Conservation (phyloP, 2,329 filamentous ascomycete genomes). For the Oidium heveae region DNA sequence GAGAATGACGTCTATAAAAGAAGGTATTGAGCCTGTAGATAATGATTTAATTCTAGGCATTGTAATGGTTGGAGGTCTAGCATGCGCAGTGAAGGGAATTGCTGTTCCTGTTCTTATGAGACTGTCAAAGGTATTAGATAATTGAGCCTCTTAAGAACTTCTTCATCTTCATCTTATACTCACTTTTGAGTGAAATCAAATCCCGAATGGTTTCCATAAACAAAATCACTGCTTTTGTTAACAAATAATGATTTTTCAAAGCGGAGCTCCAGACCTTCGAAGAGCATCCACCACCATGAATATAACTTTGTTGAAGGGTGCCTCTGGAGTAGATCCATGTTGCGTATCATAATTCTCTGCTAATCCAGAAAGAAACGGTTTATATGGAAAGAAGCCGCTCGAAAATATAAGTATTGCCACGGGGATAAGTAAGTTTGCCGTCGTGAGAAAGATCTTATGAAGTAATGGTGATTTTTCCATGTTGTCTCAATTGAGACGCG, state of each 20-base stretch:
- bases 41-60: conserved; percentile 97
- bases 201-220: conserved; percentile 55
- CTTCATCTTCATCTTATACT: conserved; percentile 2
- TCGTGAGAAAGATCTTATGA: conserved; percentile 18
- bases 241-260: neutral
- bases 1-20: conserved; percentile 86
- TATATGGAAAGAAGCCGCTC: conserved; percentile 90
- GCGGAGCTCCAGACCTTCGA: conserved; percentile 34
- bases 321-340: conserved; percentile 26
- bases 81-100: conserved; percentile 83
- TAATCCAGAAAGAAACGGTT: conserved; percentile 70
- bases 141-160: neutral
- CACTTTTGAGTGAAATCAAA: conserved; percentile 83
- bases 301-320: conserved; percentile 67
- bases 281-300: conserved; percentile 98
- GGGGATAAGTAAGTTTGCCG: conserved; percentile 57
- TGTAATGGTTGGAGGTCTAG: conserved; percentile 88
- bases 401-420: conserved; percentile 55
- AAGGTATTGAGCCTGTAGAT: conserved; percentile 92
- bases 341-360: conserved; percentile 37
- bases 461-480: neutral
- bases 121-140: conserved; percentile 4
- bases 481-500: neutral
- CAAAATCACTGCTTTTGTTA: conserved; percentile 49
- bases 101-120: conserved; percentile 41